Evolutionary conservation across 306 rosid species (phyloP).

Genomic region (Benincasa hispida): DNA sequence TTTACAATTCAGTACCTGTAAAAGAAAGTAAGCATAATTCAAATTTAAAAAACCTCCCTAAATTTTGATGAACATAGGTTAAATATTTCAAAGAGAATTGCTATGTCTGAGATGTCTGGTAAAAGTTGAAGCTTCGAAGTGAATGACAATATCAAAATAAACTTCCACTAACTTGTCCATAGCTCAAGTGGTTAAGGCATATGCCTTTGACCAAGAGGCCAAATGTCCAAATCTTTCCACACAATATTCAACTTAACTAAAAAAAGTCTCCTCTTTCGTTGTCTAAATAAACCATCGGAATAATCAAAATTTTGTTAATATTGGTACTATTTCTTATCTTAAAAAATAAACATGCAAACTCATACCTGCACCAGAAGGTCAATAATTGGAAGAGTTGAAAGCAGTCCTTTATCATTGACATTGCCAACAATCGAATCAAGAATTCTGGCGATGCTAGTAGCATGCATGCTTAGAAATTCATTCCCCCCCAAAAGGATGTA

Average conservation of each 20-base stretch:
- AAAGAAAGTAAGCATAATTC: background rate
- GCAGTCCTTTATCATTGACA: conserved; percentile 78
- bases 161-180: background rate
- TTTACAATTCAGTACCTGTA: background rate
- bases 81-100: background rate
- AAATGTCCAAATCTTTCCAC: too few species aligned
- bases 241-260: too few species aligned
- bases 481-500: conserved; percentile 80
- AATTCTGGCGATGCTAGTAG: conserved; percentile 65
- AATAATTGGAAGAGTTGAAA: conserved; percentile 71
- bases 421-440: conserved; percentile 79
- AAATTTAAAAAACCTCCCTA: background rate
- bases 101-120: background rate
- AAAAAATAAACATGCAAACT: background rate
- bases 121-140: background rate
- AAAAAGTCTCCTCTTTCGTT: background rate
- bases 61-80: background rate
- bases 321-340: background rate
- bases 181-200: too few species aligned
- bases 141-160: background rate
- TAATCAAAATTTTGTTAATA: background rate
- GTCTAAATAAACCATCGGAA: background rate
- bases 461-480: conserved; percentile 76
- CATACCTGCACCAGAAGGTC: conserved; percentile 80
- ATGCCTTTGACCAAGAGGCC: too few species aligned